These are phyloP conservation scores for Aphanomyces stellatus DNA, from an alignment of 352 stramenopile genomes.

Conservation along the genomic window DNA sequence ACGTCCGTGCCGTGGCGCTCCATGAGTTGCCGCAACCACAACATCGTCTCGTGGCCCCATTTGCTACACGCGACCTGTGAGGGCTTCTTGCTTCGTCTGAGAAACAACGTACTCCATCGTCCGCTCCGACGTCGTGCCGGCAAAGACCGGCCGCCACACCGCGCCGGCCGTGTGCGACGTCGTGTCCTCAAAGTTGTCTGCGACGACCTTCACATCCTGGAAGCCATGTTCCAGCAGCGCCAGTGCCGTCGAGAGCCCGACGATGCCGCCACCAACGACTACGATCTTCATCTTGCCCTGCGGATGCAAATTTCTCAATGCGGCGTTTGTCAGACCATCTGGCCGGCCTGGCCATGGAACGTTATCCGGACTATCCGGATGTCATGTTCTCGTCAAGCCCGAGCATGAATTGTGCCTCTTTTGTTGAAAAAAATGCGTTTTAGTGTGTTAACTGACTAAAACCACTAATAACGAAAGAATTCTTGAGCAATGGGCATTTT, in stretches of 20 bases:
- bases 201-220: constrained; percentile 34
- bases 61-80: constrained; percentile 24
- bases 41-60: constrained; percentile 60
- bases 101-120: constrained; percentile 30
- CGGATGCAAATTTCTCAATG: too few species aligned
- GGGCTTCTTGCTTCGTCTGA: neutral
- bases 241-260: constrained; percentile 53
- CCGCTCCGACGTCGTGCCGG: constrained; percentile 24
- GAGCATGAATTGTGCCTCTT: too few species aligned
- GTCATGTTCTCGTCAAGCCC: too few species aligned
- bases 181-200: constrained; percentile 38
- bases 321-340: too few species aligned
- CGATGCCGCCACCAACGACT: constrained; percentile 57
- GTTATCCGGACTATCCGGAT: too few species aligned
- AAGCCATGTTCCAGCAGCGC: constrained; percentile 50
- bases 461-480: neutral
- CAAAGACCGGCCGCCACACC: constrained; percentile 60
- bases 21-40: constrained; percentile 37
- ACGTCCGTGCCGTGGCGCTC: constrained; percentile 29
- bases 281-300: constrained; percentile 26
- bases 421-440: neutral
- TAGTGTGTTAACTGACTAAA: neutral
- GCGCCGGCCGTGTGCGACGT: constrained; percentile 60
- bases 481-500: neutral
- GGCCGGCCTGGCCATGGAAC: too few species aligned